A percentile compares a stretch with the other conserved stretches of the same genome.
Conservation (phyloP, 495 filamentous ascomycete species). For the Sporormia fimetaria region DNA sequence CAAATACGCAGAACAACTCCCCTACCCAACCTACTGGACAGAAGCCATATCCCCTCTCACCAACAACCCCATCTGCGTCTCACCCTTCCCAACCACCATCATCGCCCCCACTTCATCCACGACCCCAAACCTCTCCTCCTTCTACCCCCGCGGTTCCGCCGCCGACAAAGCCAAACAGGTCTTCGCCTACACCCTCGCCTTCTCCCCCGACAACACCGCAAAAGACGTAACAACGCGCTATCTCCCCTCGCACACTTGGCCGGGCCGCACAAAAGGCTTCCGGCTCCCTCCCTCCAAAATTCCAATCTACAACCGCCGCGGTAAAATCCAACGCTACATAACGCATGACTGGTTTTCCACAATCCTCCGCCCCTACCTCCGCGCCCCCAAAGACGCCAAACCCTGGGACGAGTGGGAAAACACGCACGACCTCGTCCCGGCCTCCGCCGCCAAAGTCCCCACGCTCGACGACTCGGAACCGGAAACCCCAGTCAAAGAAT, state of each 20-base stretch:
- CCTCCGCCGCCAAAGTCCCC: constrained; percentile 48
- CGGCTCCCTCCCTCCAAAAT: constrained; percentile 67
- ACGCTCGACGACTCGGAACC: constrained; percentile 49
- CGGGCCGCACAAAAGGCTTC: constrained; percentile 82
- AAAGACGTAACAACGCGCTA: constrained; percentile 95
- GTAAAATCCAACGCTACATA: constrained; percentile 58
- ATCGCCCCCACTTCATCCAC: constrained; percentile 31
- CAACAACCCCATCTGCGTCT: constrained; percentile 61
- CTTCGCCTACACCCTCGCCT: constrained; percentile 82
- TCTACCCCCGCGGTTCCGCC: constrained; percentile 72
- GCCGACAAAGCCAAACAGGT: constrained; percentile 80
- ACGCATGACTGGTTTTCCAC: constrained; percentile 79
- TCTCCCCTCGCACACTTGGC: constrained; percentile 69
- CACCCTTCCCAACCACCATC: constrained; percentile 9
- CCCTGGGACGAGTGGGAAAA: constrained; percentile 70
- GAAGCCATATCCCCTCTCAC: constrained; percentile 75
- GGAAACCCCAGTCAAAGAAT: constrained; percentile 67
- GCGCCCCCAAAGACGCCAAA: constrained; percentile 48
- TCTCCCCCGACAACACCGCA: constrained; percentile 73
- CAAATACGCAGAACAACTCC: constrained; percentile 57
- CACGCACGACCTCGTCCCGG: constrained; percentile 56
- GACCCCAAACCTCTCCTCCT: constrained; percentile 56
- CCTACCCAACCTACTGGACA: constrained; percentile 85
- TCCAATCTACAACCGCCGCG: constrained; percentile 58
- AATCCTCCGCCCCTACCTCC: constrained; percentile 60